Evolutionary conservation across 2,329 filamentous ascomycete species (phyloP).

Genomic region (Diaporthe longicolla): DNA sequence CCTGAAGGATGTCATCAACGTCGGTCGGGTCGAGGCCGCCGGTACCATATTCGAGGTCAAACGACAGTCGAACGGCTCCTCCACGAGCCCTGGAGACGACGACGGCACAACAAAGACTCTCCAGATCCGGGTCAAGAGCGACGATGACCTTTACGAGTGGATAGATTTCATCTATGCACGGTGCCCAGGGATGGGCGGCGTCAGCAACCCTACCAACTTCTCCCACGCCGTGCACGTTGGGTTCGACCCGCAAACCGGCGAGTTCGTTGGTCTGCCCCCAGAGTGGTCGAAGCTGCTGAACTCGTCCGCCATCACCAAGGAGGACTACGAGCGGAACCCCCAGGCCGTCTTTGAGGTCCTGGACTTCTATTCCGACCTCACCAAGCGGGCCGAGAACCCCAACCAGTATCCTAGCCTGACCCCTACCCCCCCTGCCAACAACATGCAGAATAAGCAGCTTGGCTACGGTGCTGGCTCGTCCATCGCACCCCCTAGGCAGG

Average conservation of each 20-base stretch:
- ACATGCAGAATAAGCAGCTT: conserved; percentile 73
- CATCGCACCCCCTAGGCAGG: conserved; percentile 75
- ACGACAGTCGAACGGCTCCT: conserved; percentile 76
- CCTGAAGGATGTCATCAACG: conserved; percentile 89
- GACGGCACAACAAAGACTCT: conserved; percentile 87
- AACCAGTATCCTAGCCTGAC: conserved; percentile 77
- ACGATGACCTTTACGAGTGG: conserved; percentile 98
- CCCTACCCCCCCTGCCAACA: conserved; percentile 73
- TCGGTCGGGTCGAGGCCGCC: conserved; percentile 90
- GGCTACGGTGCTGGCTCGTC: conserved; percentile 69
- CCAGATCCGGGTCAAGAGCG: conserved; percentile 93
- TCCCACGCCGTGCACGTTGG: conserved; percentile 97
- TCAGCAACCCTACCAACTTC: conserved; percentile 99
- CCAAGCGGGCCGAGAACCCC: conserved; percentile 80
- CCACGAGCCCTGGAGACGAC: conserved; percentile 80
- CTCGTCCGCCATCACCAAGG: conserved; percentile 96
- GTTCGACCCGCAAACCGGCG: conserved; percentile 94
- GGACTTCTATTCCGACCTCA: conserved; percentile 88
- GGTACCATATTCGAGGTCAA: conserved; percentile 96
- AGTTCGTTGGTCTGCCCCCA: conserved; percentile 92
- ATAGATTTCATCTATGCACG: conserved; percentile 98
- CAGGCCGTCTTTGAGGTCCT: conserved; percentile 86
- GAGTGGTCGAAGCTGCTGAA: conserved; percentile 98
- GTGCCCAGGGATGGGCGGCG: conserved; percentile 96
- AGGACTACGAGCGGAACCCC: conserved; percentile 98